Evolutionary conservation across 345 rosid species (phyloP).

Genomic region (Clarkia xantiana): DNA sequence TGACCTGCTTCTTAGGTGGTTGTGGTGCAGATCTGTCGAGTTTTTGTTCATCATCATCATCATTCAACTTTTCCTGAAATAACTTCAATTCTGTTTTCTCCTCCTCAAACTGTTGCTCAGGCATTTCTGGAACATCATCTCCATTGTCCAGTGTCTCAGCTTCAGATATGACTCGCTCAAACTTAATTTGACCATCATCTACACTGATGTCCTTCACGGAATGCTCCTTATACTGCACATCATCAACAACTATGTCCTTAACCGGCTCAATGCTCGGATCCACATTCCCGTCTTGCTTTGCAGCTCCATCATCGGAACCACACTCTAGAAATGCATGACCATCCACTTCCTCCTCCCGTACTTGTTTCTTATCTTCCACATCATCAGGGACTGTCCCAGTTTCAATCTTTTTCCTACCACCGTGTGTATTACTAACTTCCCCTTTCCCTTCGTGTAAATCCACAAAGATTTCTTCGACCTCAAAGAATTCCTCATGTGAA

Average conservation of each 20-base stretch:
- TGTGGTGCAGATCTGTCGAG: conserved; percentile 35
- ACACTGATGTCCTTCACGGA: conserved; percentile 75
- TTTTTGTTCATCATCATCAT: no score
- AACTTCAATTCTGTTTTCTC: no score
- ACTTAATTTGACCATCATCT: conserved; percentile 51
- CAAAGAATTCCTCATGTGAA: conserved; percentile 92
- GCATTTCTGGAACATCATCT: conserved; percentile 8
- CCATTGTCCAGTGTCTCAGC: conserved; percentile 6
- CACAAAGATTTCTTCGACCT: conserved; percentile 86
- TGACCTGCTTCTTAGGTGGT: conserved; percentile 37
- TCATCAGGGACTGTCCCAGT: no score
- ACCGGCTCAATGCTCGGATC: conserved; percentile 12
- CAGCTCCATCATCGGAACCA: conserved; percentile 47
- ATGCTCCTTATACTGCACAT: conserved; percentile 62
- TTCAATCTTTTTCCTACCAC: no score
- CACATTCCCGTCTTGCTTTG: no score
- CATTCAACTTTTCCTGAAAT: no score
- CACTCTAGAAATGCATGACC: conserved; percentile 61
- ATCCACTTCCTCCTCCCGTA: conserved; percentile 56
- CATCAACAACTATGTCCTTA: conserved; percentile 89
- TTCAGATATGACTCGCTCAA: conserved; percentile 13
- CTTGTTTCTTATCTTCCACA: conserved; percentile 37
- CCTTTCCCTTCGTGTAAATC: conserved; percentile 17
- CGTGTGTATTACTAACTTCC: no score
- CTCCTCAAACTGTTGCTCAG: conserved; percentile 29